A percentile compares a stretch with the other conserved stretches of the same genome.
These are phyloP conservation scores for Candida peoriensis DNA, from an alignment of 805 yeast species.

Conservation along the genomic window DNA sequence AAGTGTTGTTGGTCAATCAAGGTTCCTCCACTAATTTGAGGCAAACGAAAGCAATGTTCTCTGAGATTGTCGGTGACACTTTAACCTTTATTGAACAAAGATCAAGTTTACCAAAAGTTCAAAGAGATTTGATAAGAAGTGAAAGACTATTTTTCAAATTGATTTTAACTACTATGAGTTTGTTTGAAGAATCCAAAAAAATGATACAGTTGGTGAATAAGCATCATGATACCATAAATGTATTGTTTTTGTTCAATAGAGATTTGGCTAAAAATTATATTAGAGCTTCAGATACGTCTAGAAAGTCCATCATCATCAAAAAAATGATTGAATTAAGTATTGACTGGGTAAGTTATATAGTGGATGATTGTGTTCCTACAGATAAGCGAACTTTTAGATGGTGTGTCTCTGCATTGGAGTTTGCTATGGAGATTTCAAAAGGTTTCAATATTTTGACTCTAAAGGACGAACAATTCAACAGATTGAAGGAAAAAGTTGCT, in stretches of 20 bases:
- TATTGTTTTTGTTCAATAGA: slow-evolving; percentile 68
- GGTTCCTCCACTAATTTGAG: slow-evolving; percentile 59
- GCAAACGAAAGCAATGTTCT: slow-evolving; percentile 50
- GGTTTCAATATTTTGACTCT: slow-evolving; percentile 85
- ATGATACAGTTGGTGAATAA: slow-evolving; percentile 53
- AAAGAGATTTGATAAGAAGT: slow-evolving; percentile 62
- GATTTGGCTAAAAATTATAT: slow-evolving; percentile 77
- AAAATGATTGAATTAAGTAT: slow-evolving; percentile 71
- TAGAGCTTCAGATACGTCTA: slow-evolving; percentile 54
- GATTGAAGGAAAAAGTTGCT: slow-evolving; percentile 77
- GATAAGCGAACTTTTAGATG: slow-evolving; percentile 89
- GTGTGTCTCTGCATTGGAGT: slow-evolving; percentile 94
- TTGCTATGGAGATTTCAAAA: slow-evolving; percentile 89
- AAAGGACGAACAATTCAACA: slow-evolving; percentile 67
- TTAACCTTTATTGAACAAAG: slow-evolving; percentile 55
- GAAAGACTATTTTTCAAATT: slow-evolving; percentile 65
- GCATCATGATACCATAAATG: slow-evolving; percentile 73
- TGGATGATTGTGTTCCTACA: slow-evolving; percentile 92
- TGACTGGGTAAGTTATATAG: slow-evolving; percentile 89
- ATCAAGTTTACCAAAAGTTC: slow-evolving; percentile 68
- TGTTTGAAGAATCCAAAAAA: slow-evolving; percentile 45
- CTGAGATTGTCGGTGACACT: slow-evolving; percentile 51
- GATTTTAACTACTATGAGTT: slow-evolving; percentile 58
- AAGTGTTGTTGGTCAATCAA: slow-evolving; percentile 60
- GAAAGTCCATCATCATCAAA: slow-evolving; percentile 64